Evolutionary conservation across 2,329 filamentous ascomycete genomes (phyloP).

Genomic region (Diaporthe helianthi): DNA sequence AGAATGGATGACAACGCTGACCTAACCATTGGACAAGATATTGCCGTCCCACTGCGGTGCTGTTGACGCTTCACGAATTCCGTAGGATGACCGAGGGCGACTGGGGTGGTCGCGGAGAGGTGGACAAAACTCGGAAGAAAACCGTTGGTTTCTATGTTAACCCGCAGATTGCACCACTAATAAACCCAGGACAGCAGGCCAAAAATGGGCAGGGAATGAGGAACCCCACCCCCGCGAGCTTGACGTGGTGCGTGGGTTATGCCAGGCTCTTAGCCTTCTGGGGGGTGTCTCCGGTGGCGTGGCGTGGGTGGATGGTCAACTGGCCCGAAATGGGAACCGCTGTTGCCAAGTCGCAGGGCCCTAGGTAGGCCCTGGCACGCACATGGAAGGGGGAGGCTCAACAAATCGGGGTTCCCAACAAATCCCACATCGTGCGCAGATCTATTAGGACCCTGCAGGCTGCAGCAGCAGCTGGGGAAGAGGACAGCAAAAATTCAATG

Average conservation of each 20-base stretch:
- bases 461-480: constrained; percentile 12
- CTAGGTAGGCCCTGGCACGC: constrained; percentile 4
- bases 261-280: neutral
- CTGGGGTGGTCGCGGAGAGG: constrained; percentile 20
- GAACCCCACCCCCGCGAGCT: constrained; percentile 16
- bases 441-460: constrained; percentile 22
- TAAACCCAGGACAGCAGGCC: neutral
- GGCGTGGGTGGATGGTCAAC: neutral
- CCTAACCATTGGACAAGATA: neutral
- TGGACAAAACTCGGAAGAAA: constrained; percentile 23
- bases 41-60: neutral
- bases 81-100: constrained; percentile 17
- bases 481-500: neutral
- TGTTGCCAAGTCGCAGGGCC: constrained; percentile 1
- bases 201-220: neutral
- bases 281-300: neutral
- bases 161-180: constrained; percentile 1
- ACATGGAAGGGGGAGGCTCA: constrained; percentile 30
- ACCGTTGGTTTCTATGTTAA: neutral
- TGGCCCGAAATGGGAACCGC: constrained; percentile 7
- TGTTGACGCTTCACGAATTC: constrained; percentile 13
- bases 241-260: neutral
- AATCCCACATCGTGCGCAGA: constrained; percentile 23
- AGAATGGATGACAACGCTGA: neutral
- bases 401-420: constrained; percentile 35